Evolutionary conservation across 192 early-diverging fungal species (phyloP), one percentile per base, ranked within the genome.

Genomic region (Haplosporangium gracile): DNA sequence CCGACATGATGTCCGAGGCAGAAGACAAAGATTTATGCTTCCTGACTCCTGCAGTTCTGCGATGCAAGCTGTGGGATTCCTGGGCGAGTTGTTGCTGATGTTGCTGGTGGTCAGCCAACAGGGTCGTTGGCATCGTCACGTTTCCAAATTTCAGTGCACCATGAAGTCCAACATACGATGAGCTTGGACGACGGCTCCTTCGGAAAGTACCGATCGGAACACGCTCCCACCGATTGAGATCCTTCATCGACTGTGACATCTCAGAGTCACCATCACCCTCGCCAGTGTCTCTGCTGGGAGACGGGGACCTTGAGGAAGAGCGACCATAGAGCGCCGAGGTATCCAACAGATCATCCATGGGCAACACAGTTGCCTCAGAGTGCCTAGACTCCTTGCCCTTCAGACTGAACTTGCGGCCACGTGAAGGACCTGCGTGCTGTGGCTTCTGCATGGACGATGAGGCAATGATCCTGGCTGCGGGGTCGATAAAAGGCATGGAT

Each of bases 131-230:
- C 77, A 87, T 83, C 3, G 78, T 80, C 32, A 77, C 85, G 26
- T 89, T 89, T 18, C 82, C 85, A 72, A 57, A 78, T 70, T 83
- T 87, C 38, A 89, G 49, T 5, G 88, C 88, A 24, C 81, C 71
- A 20, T 86, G 82, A 22, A 86, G 47, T 10, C 82, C 82, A 36
- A 89, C 79, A 76, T 86, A 76, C 1, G 83, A 82, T 24, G 85
- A 86, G 40, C 84, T 87, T 1, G 83, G 76, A 49, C 82, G 72
- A 47, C 89, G 86, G 22, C 82, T 84, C 70, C 70, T 68, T 29
- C 91, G 85, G 76, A 90, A 92, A 0, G 89, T 89, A 68, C 91
- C 89, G 42, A 92, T 92, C 6, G 91, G 91, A 22, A 90, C 88
- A 55, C 90, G 88, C 47, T 92, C 81, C 91, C 91, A 92, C 15